Conservation (phyloP, 176 grass and related monocot genomes). For the Thalia dealbata region DNA sequence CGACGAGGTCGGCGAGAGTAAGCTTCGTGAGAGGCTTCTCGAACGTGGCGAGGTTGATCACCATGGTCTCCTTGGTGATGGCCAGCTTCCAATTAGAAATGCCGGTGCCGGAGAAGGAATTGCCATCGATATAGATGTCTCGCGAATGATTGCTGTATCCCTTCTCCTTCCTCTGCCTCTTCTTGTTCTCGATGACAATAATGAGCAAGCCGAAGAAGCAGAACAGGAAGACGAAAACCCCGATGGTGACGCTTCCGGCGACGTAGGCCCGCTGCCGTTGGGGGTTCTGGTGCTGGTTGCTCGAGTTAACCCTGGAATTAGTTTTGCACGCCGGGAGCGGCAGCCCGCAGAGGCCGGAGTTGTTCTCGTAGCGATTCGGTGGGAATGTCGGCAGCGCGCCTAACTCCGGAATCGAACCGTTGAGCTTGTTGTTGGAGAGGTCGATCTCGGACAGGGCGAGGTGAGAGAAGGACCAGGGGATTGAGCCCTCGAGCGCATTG, state of each 20-base stretch:
- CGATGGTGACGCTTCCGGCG: slow-evolving; percentile 62
- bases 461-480: slow-evolving; percentile 58
- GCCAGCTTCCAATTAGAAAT: slow-evolving; percentile 80
- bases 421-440: slow-evolving; percentile 73
- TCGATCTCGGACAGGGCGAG: slow-evolving; percentile 68
- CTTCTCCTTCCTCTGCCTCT: slow-evolving; percentile 38
- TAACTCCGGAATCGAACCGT: slow-evolving; percentile 73
- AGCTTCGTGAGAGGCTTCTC: slow-evolving; percentile 75
- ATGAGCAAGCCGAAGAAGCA: slow-evolving; percentile 71
- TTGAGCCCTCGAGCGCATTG: slow-evolving; percentile 64
- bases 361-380: slow-evolving; percentile 53
- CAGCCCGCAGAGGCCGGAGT: slow-evolving; percentile 70
- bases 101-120: slow-evolving; percentile 55
- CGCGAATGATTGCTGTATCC: slow-evolving; percentile 39
- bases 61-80: slow-evolving; percentile 58
- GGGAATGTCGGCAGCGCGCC: slow-evolving; percentile 81
- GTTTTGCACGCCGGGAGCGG: slow-evolving; percentile 26
- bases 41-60: slow-evolving; percentile 60
- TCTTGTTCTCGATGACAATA: slow-evolving; percentile 55
- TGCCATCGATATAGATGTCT: slow-evolving; percentile 74
- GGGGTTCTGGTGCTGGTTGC: slow-evolving; percentile 17
- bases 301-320: neutral
- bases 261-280: slow-evolving; percentile 49
- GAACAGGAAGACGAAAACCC: slow-evolving; percentile 59
- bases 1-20: slow-evolving; percentile 64